phyloP scores from a whole-genome alignment of 208 protist species.

The Wallacemonas sp. region DNA sequence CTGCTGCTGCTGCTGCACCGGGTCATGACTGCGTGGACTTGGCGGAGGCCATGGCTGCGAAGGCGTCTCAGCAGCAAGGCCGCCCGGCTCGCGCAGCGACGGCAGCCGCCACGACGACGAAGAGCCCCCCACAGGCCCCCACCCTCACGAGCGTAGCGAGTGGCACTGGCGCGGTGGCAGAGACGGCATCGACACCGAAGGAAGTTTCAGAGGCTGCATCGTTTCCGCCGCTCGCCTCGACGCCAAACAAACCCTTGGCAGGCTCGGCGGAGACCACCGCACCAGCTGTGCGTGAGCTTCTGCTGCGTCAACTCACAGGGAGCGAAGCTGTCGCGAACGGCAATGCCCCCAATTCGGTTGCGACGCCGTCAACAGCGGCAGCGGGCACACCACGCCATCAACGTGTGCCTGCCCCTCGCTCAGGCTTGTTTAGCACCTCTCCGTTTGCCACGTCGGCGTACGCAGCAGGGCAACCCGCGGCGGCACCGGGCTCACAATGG shows the following conservation, averaged over 20 bases:
- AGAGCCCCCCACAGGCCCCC: neutral
- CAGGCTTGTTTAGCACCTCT: neutral
- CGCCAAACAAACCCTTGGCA: neutral
- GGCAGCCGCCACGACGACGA: neutral
- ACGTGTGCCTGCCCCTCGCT: neutral
- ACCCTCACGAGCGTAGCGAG: neutral
- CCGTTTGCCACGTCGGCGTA: constrained; percentile 13
- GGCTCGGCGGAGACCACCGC: neutral
- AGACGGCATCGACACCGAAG: neutral
- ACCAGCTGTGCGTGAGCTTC: neutral
- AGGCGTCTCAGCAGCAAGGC: neutral
- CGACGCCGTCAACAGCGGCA: neutral
- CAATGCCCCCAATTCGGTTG: neutral
- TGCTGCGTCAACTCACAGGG: constrained; percentile 7
- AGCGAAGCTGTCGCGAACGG: neutral
- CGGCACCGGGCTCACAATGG: neutral
- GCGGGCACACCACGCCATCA: constrained; percentile 1
- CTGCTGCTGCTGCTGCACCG: neutral
- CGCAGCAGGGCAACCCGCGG: neutral
- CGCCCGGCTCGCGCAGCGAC: neutral
- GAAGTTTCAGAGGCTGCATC: neutral
- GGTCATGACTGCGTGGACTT: neutral
- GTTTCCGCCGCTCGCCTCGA: neutral
- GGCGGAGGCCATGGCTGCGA: constrained; percentile 10
- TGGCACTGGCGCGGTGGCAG: neutral